Conservation (phyloP, 2,329 filamentous ascomycete genomes). For the Cryphonectria naterciae region DNA sequence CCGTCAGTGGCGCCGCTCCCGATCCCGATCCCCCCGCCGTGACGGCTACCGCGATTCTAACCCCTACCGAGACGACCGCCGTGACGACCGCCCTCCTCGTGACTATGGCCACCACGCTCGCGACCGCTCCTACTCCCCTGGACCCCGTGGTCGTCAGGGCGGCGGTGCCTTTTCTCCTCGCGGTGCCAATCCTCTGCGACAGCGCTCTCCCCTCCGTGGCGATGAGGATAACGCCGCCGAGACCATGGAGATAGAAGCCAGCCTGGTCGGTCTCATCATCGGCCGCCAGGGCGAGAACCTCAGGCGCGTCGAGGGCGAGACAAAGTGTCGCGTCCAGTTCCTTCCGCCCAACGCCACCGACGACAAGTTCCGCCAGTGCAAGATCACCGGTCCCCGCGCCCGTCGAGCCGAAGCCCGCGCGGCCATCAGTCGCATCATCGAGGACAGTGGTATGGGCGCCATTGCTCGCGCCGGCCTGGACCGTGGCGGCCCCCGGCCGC, state of each 20-base stretch:
- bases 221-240: conserved; percentile 71
- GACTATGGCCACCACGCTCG: conserved; percentile 65
- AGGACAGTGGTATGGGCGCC: conserved; percentile 72
- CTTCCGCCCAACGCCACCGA: conserved; percentile 74
- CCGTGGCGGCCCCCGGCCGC: conserved; percentile 43
- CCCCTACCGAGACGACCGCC: conserved; percentile 83
- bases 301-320: conserved; percentile 81
- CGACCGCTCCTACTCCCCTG: conserved; percentile 71
- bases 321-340: conserved; percentile 84
- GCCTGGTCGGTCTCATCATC: conserved; percentile 87
- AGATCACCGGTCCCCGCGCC: conserved; percentile 75
- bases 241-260: conserved; percentile 84
- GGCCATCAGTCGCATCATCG: conserved; percentile 86
- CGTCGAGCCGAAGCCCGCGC: conserved; percentile 77
- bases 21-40: conserved; percentile 74
- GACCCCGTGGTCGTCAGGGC: conserved; percentile 52
- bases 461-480: conserved; percentile 53
- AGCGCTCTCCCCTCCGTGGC: conserved; percentile 61
- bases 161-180: conserved; percentile 63
- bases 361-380: conserved; percentile 79
- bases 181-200: conserved; percentile 53
- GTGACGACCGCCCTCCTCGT: conserved; percentile 62
- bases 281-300: conserved; percentile 89
- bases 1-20: conserved; percentile 65
- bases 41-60: conserved; percentile 77